Evolutionary conservation across 768 basidiomycete genomes (phyloP), one percentile per base, ranked within the genome.

Genomic region (Tricholoma bakamatsutake): DNA sequence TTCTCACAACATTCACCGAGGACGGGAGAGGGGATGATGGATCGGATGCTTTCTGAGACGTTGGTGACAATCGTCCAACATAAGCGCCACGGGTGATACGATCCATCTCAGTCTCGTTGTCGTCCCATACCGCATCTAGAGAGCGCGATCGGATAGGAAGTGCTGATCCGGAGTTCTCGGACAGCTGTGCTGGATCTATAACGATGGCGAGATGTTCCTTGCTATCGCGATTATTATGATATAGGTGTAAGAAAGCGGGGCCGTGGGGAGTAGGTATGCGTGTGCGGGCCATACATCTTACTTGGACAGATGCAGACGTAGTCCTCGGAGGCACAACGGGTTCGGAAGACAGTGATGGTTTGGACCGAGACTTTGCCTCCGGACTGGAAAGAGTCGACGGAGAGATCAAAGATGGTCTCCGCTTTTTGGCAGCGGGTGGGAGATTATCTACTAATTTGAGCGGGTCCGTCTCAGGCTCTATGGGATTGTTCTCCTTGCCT

Each of bases 141-240:
- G 86, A 84, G 39, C 70, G 75, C 47, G 90, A 93, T 37, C 95
- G 85, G 61, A 98, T 93, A 52, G 79, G 80, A 54, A 80, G 82
- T n/a, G 75, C 79, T 33, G 66, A 71, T 10, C 71, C 71, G 5
- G 64, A 50, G 12, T 76, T 63, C n/a, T 77, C 76, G 48, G 75
- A 73, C 54, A 93, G 80, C 69, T 98, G 97, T 0, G 87, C 88
- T 18, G 93, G 81, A 69, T 98, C 97, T 52, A 95, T 80, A 58
- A 99, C 94, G 57, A 99, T 83, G 0, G 96, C 96, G 15, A 99
- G 81, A 67, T 99, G 97, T 66, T 99, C 97, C 70, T 98, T 98
- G 67, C 68, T 76, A 73, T 98, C 97, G 52, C 79, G 82, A 63
- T 87, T 90, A 68, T 97, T 98, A 70, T 93, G 92, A 73, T 98